Evolutionary conservation across 352 stramenopile genomes (phyloP).

Genomic region (Aphanomyces stellatus): DNA sequence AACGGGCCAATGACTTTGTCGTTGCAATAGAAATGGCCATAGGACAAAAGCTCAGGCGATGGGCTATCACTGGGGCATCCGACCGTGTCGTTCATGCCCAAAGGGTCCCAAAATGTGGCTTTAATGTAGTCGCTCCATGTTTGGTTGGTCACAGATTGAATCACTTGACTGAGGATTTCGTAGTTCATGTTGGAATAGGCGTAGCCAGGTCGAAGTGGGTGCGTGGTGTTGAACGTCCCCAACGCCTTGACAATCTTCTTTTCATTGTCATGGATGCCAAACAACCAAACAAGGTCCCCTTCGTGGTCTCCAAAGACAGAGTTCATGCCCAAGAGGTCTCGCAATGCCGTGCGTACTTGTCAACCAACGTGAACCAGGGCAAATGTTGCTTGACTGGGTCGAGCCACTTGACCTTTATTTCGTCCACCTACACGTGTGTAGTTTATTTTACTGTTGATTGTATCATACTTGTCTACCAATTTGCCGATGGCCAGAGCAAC

Average conservation of each 20-base stretch:
- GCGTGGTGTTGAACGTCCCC: slow-evolving; percentile 25
- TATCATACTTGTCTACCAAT: slow-evolving; percentile 20
- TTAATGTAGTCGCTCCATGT: slow-evolving; percentile 44
- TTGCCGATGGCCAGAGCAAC: slow-evolving; percentile 28
- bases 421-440: slow-evolving; percentile 25
- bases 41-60: slow-evolving; percentile 24
- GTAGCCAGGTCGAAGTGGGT: slow-evolving; percentile 36
- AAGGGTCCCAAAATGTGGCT: slow-evolving; percentile 38
- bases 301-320: slow-evolving; percentile 27
- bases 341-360: slow-evolving; percentile 52
- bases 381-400: slow-evolving; percentile 49
- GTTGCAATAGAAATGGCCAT: slow-evolving; percentile 42
- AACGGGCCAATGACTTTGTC: slow-evolving; percentile 39
- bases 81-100: slow-evolving; percentile 52
- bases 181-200: slow-evolving; percentile 59
- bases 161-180: slow-evolving; percentile 47
- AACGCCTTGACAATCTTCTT: slow-evolving; percentile 29
- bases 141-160: slow-evolving; percentile 33
- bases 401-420: slow-evolving; percentile 37
- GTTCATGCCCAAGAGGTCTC: slow-evolving; percentile 50
- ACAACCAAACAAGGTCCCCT: background rate
- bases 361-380: slow-evolving; percentile 34
- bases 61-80: slow-evolving; percentile 26
- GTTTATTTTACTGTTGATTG: background rate
- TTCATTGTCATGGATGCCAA: slow-evolving; percentile 25